A percentile compares a stretch with the other conserved stretches of the same genome.
phyloP scores from a whole-genome alignment of 306 rosid species.

The Vigna nakashimae region DNA sequence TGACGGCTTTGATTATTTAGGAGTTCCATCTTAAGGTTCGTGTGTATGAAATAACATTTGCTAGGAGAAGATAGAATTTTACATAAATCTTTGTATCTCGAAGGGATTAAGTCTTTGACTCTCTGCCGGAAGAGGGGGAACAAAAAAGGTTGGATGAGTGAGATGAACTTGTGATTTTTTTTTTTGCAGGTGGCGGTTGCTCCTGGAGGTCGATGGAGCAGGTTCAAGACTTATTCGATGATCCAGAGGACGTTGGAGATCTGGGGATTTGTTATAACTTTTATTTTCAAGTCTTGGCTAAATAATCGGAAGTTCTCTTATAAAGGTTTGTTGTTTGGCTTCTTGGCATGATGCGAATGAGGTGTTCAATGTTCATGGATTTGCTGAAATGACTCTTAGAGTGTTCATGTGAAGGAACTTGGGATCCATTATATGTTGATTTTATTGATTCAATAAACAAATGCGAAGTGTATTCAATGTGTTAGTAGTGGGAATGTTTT shows the following conservation, averaged over 20 bases:
- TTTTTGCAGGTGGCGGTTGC: slow-evolving; percentile 78
- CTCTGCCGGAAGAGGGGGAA: background rate
- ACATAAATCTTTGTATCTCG: background rate
- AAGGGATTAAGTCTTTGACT: background rate
- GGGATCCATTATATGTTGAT: slow-evolving; percentile 6
- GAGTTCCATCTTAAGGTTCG: background rate
- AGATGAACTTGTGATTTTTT: slow-evolving; percentile 40
- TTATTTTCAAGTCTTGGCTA: slow-evolving; percentile 85
- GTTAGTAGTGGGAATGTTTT: background rate
- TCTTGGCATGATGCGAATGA: background rate
- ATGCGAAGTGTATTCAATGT: background rate
- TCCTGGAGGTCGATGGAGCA: slow-evolving; percentile 98
- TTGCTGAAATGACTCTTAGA: background rate
- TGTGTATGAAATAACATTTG: background rate
- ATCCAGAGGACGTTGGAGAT: slow-evolving; percentile 96
- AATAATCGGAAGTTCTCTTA: slow-evolving; percentile 79
- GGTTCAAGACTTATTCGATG: slow-evolving; percentile 95
- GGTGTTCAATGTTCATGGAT: slow-evolving; percentile 27
- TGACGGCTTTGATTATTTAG: background rate
- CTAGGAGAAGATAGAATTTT: background rate
- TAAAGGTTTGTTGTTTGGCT: slow-evolving; percentile 64
- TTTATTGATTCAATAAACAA: background rate
- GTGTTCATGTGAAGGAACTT: background rate
- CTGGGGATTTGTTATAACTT: slow-evolving; percentile 95
- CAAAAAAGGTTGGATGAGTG: slow-evolving; percentile 20